Evolutionary conservation across 78 protist species (phyloP), one percentile per base, ranked within the genome.

Genomic region (Neovahlkampfia damariscottae): DNA sequence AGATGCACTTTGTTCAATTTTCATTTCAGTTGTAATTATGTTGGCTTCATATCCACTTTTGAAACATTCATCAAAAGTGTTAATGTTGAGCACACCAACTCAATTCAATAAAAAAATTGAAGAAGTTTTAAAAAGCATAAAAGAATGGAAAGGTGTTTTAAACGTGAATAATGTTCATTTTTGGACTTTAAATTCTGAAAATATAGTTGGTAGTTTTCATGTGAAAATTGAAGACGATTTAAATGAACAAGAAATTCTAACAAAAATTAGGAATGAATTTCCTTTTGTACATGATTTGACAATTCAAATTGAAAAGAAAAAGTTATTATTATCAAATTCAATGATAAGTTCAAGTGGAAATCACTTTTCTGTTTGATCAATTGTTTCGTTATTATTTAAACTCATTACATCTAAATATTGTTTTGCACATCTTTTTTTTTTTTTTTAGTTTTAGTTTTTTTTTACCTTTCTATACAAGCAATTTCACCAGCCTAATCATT

Each of bases 1-100:
- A 38, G 99, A 96, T 67, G 93, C 99, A 19, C 81, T 96, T 9
- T 86, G 93, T 74, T 90, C 96, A 36, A 38, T 91, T 62, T 58
- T 72, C 72, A 89, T 95, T 59, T 35, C 92, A 29, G 79, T 72
- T 41, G 40, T 92, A 9, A 92, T 94, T 32, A 83, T 93, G 70
- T 41, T 82, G 31, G 31, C 83, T 5, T 93, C 88, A 2, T 10
- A 89, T 3, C 97, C 97, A 62, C 82, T 95, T 41, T 74, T 95
- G 19, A 50, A 19, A 50, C 19, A 19, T 50, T n/a, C 34, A n/a
- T 50, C 62, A 50, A 50, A 19, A 19, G 62, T 50, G 62, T 50
- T 50, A 19, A 19, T 50, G 19, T 19, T n/a, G 19, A 50, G 62
- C 19, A 19, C 62, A n/a, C 62, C 62, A 19, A 50, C 19, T n/a